Conservation (phyloP, 306 rosid genomes). For the apple (Malus domestica) region ASM211411v1 NC_041790.1:19830001-19830500, state of each 20-base stretch:
- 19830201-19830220: neutral
- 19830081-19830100: slow-evolving; percentile 41
- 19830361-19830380: slow-evolving; percentile 50
- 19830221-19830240: slow-evolving; percentile 55
- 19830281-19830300: slow-evolving; percentile 57
- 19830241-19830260: slow-evolving; percentile 76
- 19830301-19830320: slow-evolving; percentile 40
- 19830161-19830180: too few relatives aligned
- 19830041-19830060: slow-evolving; percentile 57
- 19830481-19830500: slow-evolving; percentile 59
- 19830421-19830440: slow-evolving; percentile 75
- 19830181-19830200: neutral
- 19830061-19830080: slow-evolving; percentile 67
- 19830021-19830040: slow-evolving; percentile 51
- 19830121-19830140: neutral
- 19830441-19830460: slow-evolving; percentile 68
- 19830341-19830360: slow-evolving; percentile 10
- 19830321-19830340: slow-evolving; percentile 35
- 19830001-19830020: slow-evolving; percentile 69
- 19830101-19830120: slow-evolving; percentile 41
- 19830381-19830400: slow-evolving; percentile 58
- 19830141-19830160: too few relatives aligned
- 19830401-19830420: slow-evolving; percentile 70
- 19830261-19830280: slow-evolving; percentile 77
- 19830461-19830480: slow-evolving; percentile 69